Evolutionary conservation across 225 moss, liverwort and hornwort genomes (phyloP).

Genomic region (Asterella californica): DNA sequence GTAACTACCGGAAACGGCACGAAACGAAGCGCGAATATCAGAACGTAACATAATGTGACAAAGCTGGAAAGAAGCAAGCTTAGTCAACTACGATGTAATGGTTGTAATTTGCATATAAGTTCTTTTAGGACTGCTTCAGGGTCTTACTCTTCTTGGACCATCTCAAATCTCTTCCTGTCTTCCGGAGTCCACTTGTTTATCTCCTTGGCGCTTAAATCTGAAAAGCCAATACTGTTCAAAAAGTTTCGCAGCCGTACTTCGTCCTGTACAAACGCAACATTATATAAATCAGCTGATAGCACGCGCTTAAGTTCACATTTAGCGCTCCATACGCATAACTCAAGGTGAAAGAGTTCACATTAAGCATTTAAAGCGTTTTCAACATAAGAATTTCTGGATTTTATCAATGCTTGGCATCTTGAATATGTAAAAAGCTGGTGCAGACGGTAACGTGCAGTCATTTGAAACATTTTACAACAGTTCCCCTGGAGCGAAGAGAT

Average conservation of each 20-base stretch:
- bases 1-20: constrained; percentile 48
- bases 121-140: neutral
- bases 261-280: constrained; percentile 29
- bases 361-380: too few relatives aligned
- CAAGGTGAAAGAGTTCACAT: too few relatives aligned
- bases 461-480: neutral
- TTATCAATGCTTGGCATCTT: too few relatives aligned
- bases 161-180: constrained; percentile 88
- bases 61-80: too few relatives aligned
- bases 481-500: neutral
- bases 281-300: neutral
- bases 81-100: neutral
- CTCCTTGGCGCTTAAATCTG: constrained; percentile 89
- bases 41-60: too few relatives aligned
- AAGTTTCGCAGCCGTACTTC: constrained; percentile 89
- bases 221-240: constrained; percentile 91
- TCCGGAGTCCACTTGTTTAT: constrained; percentile 96
- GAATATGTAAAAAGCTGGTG: neutral
- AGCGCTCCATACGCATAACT: too few relatives aligned
- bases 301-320: too few relatives aligned
- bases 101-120: neutral
- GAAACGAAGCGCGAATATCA: neutral
- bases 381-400: too few relatives aligned
- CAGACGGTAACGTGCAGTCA: neutral
- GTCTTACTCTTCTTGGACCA: constrained; percentile 89